phyloP scores from a whole-genome alignment of 306 rosid genomes.

The Morella rubra region DNA sequence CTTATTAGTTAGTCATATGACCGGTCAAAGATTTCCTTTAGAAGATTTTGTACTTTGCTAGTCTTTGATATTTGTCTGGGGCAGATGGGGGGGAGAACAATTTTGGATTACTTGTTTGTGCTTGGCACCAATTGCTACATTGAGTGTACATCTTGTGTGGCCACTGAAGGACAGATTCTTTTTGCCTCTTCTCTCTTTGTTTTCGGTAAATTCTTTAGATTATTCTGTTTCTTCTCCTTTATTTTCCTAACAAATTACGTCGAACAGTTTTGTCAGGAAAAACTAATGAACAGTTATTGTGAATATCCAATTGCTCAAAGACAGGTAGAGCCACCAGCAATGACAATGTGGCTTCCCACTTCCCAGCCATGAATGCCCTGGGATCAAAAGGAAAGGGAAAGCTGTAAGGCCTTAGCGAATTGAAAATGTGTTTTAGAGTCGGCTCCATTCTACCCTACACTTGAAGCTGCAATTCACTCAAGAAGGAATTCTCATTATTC shows the following conservation, averaged over 20 bases:
- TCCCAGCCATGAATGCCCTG: too few relatives aligned
- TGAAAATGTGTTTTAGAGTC: not conserved
- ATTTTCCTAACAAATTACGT: not conserved
- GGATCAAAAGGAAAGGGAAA: too few relatives aligned
- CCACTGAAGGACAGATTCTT: not conserved
- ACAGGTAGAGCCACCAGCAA: too few relatives aligned
- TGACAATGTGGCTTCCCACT: too few relatives aligned
- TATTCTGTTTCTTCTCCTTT: too few relatives aligned
- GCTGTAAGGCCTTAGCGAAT: not conserved
- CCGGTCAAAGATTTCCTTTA: not conserved
- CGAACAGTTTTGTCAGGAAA: too few relatives aligned
- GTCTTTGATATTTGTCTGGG: not conserved
- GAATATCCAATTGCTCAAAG: too few relatives aligned
- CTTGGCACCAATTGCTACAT: not conserved
- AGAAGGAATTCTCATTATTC: not conserved
- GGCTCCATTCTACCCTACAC: not conserved
- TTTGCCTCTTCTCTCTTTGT: too few relatives aligned
- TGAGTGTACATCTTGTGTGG: not conserved
- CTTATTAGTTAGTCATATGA: constrained; percentile 23
- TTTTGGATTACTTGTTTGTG: constrained; percentile 23
- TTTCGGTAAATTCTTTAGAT: too few relatives aligned
- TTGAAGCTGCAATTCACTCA: not conserved
- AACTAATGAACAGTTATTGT: too few relatives aligned
- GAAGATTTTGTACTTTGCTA: not conserved
- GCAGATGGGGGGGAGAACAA: constrained; percentile 5